Base-by-base conservation (phyloP, 1,139 yeast genomes). In the Hyphopichia buzzinii region DNA sequence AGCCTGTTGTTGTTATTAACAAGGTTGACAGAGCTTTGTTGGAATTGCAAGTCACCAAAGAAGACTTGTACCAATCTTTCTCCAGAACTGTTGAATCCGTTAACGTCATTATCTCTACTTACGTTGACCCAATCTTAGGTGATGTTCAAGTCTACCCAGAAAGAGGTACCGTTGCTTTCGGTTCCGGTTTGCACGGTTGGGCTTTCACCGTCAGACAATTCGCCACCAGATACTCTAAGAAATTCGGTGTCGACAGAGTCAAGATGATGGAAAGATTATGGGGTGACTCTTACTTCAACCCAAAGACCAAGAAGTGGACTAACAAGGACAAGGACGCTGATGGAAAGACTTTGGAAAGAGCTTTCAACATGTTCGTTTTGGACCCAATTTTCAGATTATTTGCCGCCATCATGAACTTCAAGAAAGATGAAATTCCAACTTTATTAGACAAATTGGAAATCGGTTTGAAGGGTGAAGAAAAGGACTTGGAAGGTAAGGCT, bases 101-200 rank as follows among this genome's bases (percentile, higher is more conserved):
- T 64, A 92, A 92, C 84, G 98, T 92, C 65, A 84, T 92, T 67
- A 89, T 92, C 71, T 80, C 98, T 53, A 92, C 97, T 62, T 92
- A 92, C 77, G 77, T 82, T 64, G 98, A 92, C 72, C 78, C 80
- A 74, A 72, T 80, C 49, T 74, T 90, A 53, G 98, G 97, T 79
- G 98, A 92, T 64, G 84, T 80, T 63, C 97, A 90, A 81, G 98
- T 92, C 56, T 90, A 84, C 95, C 98, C 98, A 74, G 95, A 92
- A 72, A 75, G 75, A 71, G 98, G 98, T 79, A 92, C 97, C 73
- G 97, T 92, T 67, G 98, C 98, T 55, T 92, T 92, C 76, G 97
- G 96, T 79, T 92, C 98, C 73, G 98, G 97, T 84, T 81, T 92
- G 67, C 98, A 92, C 84, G 98, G 98, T 75, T 92, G 98, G 98